These are phyloP conservation scores for Penicillium nucicola DNA, from an alignment of 495 filamentous ascomycete genomes.

Conservation along the genomic window DNA sequence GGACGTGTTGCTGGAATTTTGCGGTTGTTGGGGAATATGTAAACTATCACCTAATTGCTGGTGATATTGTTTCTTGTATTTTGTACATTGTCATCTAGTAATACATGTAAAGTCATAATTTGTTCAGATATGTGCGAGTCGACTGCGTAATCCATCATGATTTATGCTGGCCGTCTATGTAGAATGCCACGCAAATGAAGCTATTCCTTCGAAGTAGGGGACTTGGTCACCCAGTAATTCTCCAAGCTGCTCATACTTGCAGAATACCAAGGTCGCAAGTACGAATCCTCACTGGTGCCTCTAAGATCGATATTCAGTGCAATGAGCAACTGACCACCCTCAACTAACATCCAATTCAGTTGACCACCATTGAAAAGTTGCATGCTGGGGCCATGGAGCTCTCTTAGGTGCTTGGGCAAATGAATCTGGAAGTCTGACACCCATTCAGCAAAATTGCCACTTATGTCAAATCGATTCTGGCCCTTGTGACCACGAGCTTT, in stretches of 20 bases:
- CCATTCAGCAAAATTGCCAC: slow-evolving; percentile 29
- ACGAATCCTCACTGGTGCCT: no score
- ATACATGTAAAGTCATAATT: neutral
- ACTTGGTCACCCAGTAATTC: no score
- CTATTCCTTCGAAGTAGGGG: neutral
- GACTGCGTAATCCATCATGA: no score
- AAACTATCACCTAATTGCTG: neutral
- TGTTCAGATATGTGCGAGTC: neutral
- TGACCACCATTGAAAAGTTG: slow-evolving; percentile 29
- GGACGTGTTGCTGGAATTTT: slow-evolving; percentile 48
- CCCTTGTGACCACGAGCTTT: no score
- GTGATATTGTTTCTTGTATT: no score
- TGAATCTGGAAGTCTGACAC: slow-evolving; percentile 34
- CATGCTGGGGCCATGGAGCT: neutral
- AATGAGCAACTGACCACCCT: slow-evolving; percentile 24
- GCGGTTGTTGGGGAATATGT: slow-evolving; percentile 47
- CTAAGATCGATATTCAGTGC: no score
- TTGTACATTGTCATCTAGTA: no score
- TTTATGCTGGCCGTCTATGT: no score
- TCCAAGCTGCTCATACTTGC: no score
- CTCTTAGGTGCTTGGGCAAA: slow-evolving; percentile 26
- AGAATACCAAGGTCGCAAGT: no score
- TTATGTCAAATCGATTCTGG: neutral
- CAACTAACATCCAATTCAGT: slow-evolving; percentile 16
- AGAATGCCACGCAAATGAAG: neutral